Evolutionary conservation across 768 basidiomycete genomes (phyloP).

Genomic region (Mycena galericulata): DNA sequence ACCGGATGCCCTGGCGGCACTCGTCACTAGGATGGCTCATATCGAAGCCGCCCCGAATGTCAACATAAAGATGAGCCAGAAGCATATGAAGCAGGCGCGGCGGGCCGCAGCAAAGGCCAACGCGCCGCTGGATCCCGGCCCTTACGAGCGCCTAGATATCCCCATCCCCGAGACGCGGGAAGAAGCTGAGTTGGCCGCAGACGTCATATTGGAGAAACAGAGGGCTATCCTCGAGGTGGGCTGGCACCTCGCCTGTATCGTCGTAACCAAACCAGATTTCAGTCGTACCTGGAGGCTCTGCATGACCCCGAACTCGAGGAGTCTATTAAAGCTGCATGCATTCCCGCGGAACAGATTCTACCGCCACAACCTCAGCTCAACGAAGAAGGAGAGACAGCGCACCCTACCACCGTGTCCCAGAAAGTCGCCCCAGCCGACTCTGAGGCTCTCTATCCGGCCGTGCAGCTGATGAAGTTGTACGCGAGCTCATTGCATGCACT

Average conservation of each 20-base stretch:
- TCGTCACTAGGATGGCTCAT: constrained; percentile 20
- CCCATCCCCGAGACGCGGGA: constrained; percentile 39
- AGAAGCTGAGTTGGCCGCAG: constrained; percentile 33
- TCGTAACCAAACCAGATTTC: neutral
- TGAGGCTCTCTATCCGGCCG: neutral
- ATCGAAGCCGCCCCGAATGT: neutral
- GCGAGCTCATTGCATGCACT: neutral
- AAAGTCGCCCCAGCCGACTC: neutral
- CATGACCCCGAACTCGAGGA: constrained; percentile 11
- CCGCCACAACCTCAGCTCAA: constrained; percentile 45
- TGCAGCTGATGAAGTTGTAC: constrained; percentile 29
- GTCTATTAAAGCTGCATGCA: constrained; percentile 15
- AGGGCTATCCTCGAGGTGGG: constrained; percentile 63
- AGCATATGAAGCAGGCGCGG: constrained; percentile 37
- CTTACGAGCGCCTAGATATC: constrained; percentile 45
- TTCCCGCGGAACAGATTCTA: neutral
- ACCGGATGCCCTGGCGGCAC: constrained; percentile 12
- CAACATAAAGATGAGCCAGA: constrained; percentile 42
- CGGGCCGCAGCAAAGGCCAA: constrained; percentile 23
- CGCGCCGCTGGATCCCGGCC: constrained; percentile 39
- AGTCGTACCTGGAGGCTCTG: constrained; percentile 26
- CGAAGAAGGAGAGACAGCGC: constrained; percentile 44
- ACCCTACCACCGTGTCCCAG: constrained; percentile 60
- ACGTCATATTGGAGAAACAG: constrained; percentile 40
- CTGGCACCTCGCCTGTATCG: too few species aligned